These are phyloP conservation scores for Termitomyces sp. DNA, from an alignment of 768 basidiomycete species.

Conservation along the genomic window DNA sequence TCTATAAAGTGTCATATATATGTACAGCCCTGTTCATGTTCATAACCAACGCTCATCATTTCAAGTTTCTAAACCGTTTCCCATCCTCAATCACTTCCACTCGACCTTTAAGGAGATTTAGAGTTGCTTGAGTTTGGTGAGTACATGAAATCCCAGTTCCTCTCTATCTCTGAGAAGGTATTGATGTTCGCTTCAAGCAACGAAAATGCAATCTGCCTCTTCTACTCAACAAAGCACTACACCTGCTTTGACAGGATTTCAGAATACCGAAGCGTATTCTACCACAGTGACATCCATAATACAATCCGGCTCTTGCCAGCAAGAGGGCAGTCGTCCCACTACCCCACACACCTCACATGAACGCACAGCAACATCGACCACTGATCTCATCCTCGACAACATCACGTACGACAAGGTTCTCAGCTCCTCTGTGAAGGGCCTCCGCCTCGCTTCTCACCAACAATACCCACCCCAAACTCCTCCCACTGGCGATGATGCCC, in stretches of 20 bases:
- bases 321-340: not conserved
- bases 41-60: not conserved
- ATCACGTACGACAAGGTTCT: conserved; percentile 20
- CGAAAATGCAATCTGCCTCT: not conserved
- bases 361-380: conserved; percentile 10
- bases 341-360: not conserved
- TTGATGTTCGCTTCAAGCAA: not conserved
- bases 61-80: not conserved
- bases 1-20: not conserved
- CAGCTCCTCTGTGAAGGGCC: conserved; percentile 14
- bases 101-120: not conserved
- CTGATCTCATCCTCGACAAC: conserved; percentile 15
- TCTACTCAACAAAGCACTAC: conserved; percentile 12
- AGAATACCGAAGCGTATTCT: conserved; percentile 6
- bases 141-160: not conserved
- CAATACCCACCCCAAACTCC: not conserved
- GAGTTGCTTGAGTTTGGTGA: not conserved
- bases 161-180: not conserved
- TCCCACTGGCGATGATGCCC: conserved; percentile 6
- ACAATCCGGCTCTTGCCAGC: not conserved
- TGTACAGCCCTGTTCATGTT: not conserved
- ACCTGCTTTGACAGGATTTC: conserved; percentile 1
- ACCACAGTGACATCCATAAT: not conserved
- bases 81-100: not conserved
- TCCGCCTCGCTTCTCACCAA: conserved; percentile 2